A percentile compares a stretch with the other conserved stretches of the same genome.
Conservation (phyloP, 2,329 filamentous ascomycete species). For the Blastomyces emzantsi region DNA sequence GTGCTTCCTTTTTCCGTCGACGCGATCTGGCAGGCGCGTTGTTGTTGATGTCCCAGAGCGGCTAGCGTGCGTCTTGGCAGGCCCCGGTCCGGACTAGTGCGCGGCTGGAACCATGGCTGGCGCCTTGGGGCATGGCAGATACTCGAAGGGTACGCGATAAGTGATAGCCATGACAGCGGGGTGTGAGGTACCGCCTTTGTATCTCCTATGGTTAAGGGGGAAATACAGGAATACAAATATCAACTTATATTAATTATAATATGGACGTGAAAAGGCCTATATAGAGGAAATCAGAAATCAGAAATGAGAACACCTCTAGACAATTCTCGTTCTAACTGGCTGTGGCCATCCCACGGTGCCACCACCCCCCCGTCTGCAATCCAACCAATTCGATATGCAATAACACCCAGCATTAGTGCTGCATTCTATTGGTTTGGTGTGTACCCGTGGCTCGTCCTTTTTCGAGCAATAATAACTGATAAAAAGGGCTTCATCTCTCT, state of each 20-base stretch:
- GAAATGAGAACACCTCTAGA: neutral
- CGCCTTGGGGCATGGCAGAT: neutral
- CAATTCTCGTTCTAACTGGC: neutral
- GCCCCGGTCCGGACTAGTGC: neutral
- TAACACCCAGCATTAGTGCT: neutral
- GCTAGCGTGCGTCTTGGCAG: conserved; percentile 4
- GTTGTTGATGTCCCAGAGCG: conserved; percentile 11
- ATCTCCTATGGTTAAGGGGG: neutral
- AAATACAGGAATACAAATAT: too few relatives aligned
- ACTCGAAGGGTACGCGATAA: conserved; percentile 4
- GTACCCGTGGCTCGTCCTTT: neutral
- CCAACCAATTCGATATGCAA: neutral
- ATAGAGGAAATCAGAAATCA: too few relatives aligned
- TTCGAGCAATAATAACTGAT: neutral
- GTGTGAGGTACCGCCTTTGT: neutral
- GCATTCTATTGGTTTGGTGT: neutral
- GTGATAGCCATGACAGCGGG: neutral
- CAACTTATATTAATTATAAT: too few relatives aligned
- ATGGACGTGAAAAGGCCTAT: too few relatives aligned
- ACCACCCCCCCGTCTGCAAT: neutral
- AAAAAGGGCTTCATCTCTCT: neutral
- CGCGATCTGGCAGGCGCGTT: conserved; percentile 5
- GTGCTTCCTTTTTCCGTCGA: neutral
- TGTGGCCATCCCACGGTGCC: neutral
- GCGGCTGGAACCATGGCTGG: neutral